Conservation (phyloP, 75 land plant species). For the Pseudotsuga menziesii region DNA sequence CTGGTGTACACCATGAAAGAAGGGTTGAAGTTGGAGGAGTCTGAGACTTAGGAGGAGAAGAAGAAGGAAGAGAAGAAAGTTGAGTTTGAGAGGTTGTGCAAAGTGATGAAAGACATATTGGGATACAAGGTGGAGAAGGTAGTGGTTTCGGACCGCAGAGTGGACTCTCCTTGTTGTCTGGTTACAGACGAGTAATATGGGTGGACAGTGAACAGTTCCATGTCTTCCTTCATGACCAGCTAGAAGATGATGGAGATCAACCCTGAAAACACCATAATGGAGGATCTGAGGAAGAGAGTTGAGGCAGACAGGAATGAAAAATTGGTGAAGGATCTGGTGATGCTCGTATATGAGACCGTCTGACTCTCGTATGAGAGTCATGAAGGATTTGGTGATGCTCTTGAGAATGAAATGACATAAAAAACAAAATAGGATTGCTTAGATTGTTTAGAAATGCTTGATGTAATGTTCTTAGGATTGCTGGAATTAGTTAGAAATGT, state of each 20-base stretch:
- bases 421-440: no score
- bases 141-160: conserved; percentile 58
- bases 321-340: conserved; percentile 32
- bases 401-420: no score
- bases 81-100: conserved; percentile 63
- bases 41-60: conserved; percentile 70
- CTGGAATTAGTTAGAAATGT: no score
- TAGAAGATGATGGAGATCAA: conserved; percentile 56
- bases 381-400: no score
- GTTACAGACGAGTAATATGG: conserved; percentile 86
- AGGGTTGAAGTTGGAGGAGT: conserved; percentile 33
- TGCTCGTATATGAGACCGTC: conserved; percentile 34
- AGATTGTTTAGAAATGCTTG: no score
- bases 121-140: conserved; percentile 78
- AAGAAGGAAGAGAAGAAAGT: conserved; percentile 59
- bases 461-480: no score
- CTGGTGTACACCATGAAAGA: conserved; percentile 31
- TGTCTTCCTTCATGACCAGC: conserved; percentile 37
- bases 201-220: conserved; percentile 67
- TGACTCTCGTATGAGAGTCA: conserved; percentile 28
- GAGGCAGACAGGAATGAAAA: conserved; percentile 31
- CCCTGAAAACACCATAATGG: conserved; percentile 31
- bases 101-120: conserved; percentile 62
- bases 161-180: conserved; percentile 69
- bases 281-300: conserved; percentile 13